A percentile compares a stretch with the other conserved stretches of the same genome.
Evolutionary conservation across 768 basidiomycete species (phyloP).

Genomic region (Auriscalpium orientale): DNA sequence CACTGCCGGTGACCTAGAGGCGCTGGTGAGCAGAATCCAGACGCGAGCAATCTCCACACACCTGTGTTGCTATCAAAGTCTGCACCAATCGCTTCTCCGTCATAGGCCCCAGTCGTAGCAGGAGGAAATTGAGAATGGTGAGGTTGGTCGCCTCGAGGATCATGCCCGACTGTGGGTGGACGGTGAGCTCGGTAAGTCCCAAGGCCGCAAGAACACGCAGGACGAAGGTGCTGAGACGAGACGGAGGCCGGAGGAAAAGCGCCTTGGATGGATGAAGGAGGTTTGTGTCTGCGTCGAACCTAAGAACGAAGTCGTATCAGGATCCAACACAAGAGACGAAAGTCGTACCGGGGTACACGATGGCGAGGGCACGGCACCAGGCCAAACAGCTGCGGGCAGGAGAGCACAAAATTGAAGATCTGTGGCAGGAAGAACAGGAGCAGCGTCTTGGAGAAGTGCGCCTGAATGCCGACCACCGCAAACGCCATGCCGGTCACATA

Average conservation of each 20-base stretch:
- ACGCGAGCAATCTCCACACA: constrained; percentile 20
- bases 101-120: constrained; percentile 79
- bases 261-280: constrained; percentile 73
- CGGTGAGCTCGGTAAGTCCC: constrained; percentile 58
- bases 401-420: constrained; percentile 94
- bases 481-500: constrained; percentile 99
- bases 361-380: constrained; percentile 92
- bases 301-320: constrained; percentile 21
- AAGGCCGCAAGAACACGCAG: constrained; percentile 56
- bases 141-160: constrained; percentile 79
- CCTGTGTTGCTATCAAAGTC: constrained; percentile 69
- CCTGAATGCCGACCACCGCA: constrained; percentile 94
- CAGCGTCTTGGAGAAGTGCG: constrained; percentile 95
- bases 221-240: constrained; percentile 41
- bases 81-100: constrained; percentile 73
- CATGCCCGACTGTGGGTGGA: constrained; percentile 43
- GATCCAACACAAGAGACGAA: background rate
- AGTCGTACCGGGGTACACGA: constrained; percentile 71
- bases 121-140: constrained; percentile 83
- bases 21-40: background rate
- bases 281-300: constrained; percentile 69
- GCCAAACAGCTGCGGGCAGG: constrained; percentile 91
- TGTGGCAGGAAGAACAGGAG: constrained; percentile 96
- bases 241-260: constrained; percentile 51
- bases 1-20: constrained; percentile 68